phyloP scores from a whole-genome alignment of 495 filamentous ascomycete species.

The Halenospora varia region DNA sequence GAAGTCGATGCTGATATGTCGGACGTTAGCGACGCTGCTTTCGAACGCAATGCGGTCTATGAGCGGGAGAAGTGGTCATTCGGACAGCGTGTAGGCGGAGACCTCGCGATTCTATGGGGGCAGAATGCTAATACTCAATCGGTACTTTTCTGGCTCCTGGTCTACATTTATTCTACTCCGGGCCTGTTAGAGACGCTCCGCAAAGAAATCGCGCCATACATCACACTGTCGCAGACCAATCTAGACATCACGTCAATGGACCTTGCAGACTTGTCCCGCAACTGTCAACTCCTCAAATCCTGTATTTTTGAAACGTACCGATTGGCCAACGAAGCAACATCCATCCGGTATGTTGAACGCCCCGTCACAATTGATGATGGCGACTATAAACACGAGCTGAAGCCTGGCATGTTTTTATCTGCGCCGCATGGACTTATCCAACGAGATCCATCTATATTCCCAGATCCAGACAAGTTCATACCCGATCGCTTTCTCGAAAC shows the following conservation, averaged over 20 bases:
- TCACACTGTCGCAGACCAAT: neutral
- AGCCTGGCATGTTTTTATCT: neutral
- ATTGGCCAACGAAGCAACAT: conserved; percentile 9
- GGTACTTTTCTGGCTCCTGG: neutral
- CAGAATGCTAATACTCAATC: neutral
- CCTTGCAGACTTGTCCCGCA: neutral
- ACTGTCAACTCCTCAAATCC: conserved; percentile 6
- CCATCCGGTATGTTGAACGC: conserved; percentile 11
- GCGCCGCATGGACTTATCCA: neutral
- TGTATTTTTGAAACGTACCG: conserved; percentile 15
- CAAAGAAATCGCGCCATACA: neutral
- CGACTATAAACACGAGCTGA: neutral
- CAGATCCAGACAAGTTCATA: conserved; percentile 15
- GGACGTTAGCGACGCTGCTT: no score
- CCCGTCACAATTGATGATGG: neutral
- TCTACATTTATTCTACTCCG: neutral
- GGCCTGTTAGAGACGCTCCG: neutral
- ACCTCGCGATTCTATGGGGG: neutral
- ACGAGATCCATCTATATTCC: conserved; percentile 14
- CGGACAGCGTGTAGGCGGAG: neutral
- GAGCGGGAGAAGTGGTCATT: neutral
- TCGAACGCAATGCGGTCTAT: neutral
- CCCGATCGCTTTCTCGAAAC: conserved; percentile 23
- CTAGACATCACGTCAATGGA: neutral
- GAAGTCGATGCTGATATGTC: neutral